phyloP scores from a whole-genome alignment of 305 asterid species.

The Fraxinus platypoda region DNA sequence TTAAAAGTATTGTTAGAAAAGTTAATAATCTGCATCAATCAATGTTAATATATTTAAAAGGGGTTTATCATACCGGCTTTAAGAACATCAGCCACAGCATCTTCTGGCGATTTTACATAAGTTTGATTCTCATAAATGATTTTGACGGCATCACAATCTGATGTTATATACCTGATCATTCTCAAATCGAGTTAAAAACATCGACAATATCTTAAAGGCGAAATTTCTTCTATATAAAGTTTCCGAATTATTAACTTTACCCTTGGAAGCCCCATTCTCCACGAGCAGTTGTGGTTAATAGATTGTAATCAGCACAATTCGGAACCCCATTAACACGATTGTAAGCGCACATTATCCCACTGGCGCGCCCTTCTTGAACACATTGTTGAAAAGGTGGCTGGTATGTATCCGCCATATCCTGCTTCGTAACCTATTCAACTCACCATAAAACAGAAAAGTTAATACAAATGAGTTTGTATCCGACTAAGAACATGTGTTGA shows the following conservation, averaged over 20 bases:
- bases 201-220: neutral
- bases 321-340: constrained; percentile 78
- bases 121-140: constrained; percentile 50
- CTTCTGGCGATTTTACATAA: constrained; percentile 54
- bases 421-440: constrained; percentile 39
- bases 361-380: constrained; percentile 59
- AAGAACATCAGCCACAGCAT: constrained; percentile 63
- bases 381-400: constrained; percentile 52
- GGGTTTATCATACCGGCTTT: constrained; percentile 52
- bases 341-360: constrained; percentile 93
- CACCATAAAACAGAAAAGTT: neutral
- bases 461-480: neutral
- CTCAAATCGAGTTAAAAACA: constrained; percentile 1
- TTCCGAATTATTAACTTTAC: constrained; percentile 23
- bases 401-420: constrained; percentile 52
- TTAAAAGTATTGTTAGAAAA: neutral
- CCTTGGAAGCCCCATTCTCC: constrained; percentile 71
- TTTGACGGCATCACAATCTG: constrained; percentile 76
- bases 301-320: constrained; percentile 60
- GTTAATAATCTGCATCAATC: neutral
- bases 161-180: constrained; percentile 56
- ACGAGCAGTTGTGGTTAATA: constrained; percentile 59
- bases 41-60: neutral
- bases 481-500: neutral
- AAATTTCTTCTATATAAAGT: neutral